These are phyloP conservation scores for Solanum appendiculatum DNA, from an alignment of 257 asterid species.

Conservation along the genomic window DNA sequence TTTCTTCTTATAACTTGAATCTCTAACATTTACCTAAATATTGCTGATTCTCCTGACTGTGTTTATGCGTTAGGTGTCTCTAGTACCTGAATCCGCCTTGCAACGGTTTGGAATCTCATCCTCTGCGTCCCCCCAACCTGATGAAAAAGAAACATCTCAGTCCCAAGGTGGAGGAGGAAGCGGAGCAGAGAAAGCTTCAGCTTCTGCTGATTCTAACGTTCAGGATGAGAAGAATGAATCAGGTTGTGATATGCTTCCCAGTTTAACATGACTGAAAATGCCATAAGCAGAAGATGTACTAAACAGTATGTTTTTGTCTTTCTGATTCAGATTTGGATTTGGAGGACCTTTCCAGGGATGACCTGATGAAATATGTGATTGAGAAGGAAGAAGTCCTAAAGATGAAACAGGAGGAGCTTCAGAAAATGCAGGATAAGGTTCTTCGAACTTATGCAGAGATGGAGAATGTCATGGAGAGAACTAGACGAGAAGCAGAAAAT, in stretches of 20 bases:
- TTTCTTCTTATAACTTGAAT: not conserved
- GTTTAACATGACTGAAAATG: conserved; percentile 2
- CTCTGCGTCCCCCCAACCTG: conserved; percentile 43
- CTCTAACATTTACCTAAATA: not conserved
- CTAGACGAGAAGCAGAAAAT: conserved; percentile 77
- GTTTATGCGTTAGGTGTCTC: conserved; percentile 15
- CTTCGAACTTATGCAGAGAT: conserved; percentile 67
- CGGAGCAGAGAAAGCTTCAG: conserved; percentile 14
- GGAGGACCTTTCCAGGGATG: conserved; percentile 66
- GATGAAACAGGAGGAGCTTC: conserved; percentile 49
- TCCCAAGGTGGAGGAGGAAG: conserved; percentile 21
- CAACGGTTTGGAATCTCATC: conserved; percentile 53
- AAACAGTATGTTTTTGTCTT: conserved; percentile 26
- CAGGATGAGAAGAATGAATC: conserved; percentile 37
- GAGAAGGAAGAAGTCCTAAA: conserved; percentile 57
- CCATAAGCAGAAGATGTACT: conserved; percentile 16
- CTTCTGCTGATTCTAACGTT: conserved; percentile 21
- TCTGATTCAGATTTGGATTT: conserved; percentile 41
- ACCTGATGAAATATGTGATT: conserved; percentile 50
- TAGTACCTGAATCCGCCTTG: conserved; percentile 20
- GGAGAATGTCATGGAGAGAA: conserved; percentile 79
- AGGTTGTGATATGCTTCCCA: conserved; percentile 31
- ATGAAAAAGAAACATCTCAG: conserved; percentile 37
- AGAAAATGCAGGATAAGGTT: conserved; percentile 57
- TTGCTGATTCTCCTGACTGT: not conserved